Base-by-base conservation (phyloP, 2,329 filamentous ascomycete genomes). In the Penicillium sp. region DNA sequence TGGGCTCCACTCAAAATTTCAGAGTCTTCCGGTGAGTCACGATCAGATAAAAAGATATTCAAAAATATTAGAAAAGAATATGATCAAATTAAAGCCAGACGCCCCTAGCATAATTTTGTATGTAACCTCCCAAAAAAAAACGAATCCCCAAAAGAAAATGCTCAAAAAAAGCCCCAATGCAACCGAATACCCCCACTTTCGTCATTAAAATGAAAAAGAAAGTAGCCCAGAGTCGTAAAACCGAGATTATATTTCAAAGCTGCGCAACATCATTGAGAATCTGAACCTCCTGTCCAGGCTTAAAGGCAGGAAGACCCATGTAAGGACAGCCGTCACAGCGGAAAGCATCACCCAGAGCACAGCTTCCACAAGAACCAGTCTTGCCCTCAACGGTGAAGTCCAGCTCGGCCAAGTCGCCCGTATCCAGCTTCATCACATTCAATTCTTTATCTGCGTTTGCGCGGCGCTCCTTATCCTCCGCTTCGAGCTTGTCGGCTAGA, bases 331-430 rank as follows among this genome's bases (percentile, higher is more conserved):
- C 85, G 49, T 86, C 86, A 72, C 88, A 91, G 40, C 88, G 81
- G 78, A 92, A 92, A 4, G 94, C 93, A 75, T 97, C 93, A 50
- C 94, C 94, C 16, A 99, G 82, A 29, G 92, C 89, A 76, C 94
- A 97, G 76, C 93, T 97, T 29, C 91, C 91, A 74, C 94, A 99
- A 19, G 90, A 95, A 53, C 94, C 93, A 6, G 93, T 90, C 79
- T 97, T 97, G 66, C 94, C 94, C 75, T 96, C 84, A n/a, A 97
- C 91, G 0, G 94, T 99, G 72, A 99, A 97, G 76, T 99, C 94
- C 9, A 97, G 83, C 75, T 97, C 69, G 29, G 63, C 87, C 48
- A 99, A 78, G 71, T 99, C 94, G 67, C 91, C 87, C 1, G 85
- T 80, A 49, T 83, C 85, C 50, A 96, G 81, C 69, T 87, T 84